Percentiles rank a stretch among this genome's conserved stretches.
Conservation (phyloP, 768 basidiomycete species). For the Hygrocybe coccinea region DNA sequence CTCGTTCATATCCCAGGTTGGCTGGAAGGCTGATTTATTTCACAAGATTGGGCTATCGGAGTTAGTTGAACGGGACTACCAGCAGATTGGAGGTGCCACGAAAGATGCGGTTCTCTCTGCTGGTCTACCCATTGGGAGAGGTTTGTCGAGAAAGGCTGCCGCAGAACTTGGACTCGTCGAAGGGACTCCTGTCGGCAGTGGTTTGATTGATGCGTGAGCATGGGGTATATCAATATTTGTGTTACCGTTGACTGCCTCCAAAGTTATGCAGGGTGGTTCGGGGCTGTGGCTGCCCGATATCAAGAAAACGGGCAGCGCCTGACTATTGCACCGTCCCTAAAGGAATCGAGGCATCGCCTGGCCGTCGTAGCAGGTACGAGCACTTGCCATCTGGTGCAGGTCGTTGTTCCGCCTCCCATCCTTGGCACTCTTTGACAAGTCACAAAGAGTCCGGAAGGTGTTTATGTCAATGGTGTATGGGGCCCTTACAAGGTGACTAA, state of each 20-base stretch:
- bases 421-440: background rate
- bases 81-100: slow-evolving; percentile 73
- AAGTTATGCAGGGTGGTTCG: slow-evolving; percentile 94
- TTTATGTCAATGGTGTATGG: slow-evolving; percentile 92
- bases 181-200: slow-evolving; percentile 91
- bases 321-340: slow-evolving; percentile 51
- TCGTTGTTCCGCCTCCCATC: slow-evolving; percentile 20
- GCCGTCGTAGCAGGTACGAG: slow-evolving; percentile 95
- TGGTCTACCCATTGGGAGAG: slow-evolving; percentile 78
- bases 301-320: slow-evolving; percentile 50
- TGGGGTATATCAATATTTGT: background rate
- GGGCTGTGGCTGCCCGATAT: slow-evolving; percentile 83
- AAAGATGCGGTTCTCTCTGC: slow-evolving; percentile 70
- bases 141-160: slow-evolving; percentile 74
- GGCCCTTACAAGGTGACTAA: slow-evolving; percentile 69
- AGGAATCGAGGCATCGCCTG: slow-evolving; percentile 75
- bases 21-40: slow-evolving; percentile 91
- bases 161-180: slow-evolving; percentile 77
- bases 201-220: slow-evolving; percentile 86
- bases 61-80: slow-evolving; percentile 63
- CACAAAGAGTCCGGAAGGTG: slow-evolving; percentile 64
- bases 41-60: slow-evolving; percentile 72
- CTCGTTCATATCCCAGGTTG: slow-evolving; percentile 78
- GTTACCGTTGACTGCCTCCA: background rate
- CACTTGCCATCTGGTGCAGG: slow-evolving; percentile 93